These are phyloP conservation scores for Ilex asprella DNA, from an alignment of 257 asterid genomes.

Conservation along the genomic window DNA sequence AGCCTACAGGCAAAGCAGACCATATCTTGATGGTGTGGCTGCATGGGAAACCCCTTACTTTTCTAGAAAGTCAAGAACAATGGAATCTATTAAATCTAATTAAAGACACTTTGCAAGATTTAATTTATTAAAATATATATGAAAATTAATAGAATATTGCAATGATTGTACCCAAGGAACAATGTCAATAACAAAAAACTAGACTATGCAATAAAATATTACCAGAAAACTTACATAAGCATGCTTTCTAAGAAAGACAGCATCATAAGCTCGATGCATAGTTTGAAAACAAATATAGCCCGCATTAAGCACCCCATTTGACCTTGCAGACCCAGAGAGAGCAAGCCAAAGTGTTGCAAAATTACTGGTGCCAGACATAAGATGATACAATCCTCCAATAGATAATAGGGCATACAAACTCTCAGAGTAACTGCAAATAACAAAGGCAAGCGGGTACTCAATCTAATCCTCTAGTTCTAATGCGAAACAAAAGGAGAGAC, in stretches of 20 bases:
- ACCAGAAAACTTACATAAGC: constrained; percentile 43
- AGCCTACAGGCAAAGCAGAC: no score
- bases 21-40: no score
- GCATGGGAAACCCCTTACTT: no score
- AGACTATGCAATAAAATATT: not conserved
- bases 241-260: constrained; percentile 33
- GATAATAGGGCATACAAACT: constrained; percentile 74
- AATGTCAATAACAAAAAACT: not conserved
- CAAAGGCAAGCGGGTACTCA: constrained; percentile 10
- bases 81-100: no score
- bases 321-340: constrained; percentile 76
- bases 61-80: no score
- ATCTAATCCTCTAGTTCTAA: constrained; percentile 15
- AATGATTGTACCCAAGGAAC: not conserved
- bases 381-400: constrained; percentile 66
- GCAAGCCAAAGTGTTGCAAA: constrained; percentile 65
- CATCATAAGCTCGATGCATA: constrained; percentile 51
- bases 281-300: constrained; percentile 72
- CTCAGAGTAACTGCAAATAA: constrained; percentile 72
- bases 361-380: constrained; percentile 42
- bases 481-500: constrained; percentile 15
- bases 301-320: constrained; percentile 88
- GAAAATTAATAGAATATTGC: no score
- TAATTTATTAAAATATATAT: no score
- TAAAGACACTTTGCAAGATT: no score